These are phyloP conservation scores for Alisma plantagoaquatica DNA, from an alignment of 106 monocot genomes.

Conservation along the genomic window DNA sequence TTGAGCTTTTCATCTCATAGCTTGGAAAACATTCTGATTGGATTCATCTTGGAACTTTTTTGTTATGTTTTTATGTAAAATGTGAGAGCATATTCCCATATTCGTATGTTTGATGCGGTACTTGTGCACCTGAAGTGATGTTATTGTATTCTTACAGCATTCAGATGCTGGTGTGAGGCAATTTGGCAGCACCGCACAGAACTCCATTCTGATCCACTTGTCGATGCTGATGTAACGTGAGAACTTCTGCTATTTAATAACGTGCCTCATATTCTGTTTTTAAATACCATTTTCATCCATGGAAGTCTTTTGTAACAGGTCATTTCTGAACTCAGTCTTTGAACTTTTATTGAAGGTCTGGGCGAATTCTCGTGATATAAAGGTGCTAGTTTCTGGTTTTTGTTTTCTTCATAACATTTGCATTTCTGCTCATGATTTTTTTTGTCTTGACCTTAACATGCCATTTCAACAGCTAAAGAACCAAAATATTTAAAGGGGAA, in stretches of 20 bases:
- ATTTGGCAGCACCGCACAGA: constrained; percentile 59
- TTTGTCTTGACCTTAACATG: no score
- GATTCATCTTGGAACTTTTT: no score
- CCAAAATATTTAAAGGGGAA: no score
- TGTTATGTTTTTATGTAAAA: no score
- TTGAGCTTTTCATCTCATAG: no score
- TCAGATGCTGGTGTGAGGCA: constrained; percentile 95
- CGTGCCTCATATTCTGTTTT: neutral
- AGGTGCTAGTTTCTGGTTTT: constrained; percentile 30
- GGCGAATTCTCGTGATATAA: constrained; percentile 79
- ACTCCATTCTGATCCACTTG: constrained; percentile 39
- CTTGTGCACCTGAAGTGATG: no score
- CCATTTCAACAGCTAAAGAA: no score
- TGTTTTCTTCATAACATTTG: neutral
- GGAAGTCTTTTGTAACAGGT: constrained; percentile 33
- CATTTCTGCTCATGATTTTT: neutral
- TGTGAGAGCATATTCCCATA: no score
- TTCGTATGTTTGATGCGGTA: no score
- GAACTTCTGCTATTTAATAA: constrained; percentile 7
- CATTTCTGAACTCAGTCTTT: constrained; percentile 94
- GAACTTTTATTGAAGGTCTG: constrained; percentile 82
- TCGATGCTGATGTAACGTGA: constrained; percentile 90
- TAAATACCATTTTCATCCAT: neutral
- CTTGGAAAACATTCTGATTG: no score
- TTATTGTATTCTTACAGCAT: no score